Conservation (phyloP, 257 asterid species). For the Ilex aquifolium region DNA sequence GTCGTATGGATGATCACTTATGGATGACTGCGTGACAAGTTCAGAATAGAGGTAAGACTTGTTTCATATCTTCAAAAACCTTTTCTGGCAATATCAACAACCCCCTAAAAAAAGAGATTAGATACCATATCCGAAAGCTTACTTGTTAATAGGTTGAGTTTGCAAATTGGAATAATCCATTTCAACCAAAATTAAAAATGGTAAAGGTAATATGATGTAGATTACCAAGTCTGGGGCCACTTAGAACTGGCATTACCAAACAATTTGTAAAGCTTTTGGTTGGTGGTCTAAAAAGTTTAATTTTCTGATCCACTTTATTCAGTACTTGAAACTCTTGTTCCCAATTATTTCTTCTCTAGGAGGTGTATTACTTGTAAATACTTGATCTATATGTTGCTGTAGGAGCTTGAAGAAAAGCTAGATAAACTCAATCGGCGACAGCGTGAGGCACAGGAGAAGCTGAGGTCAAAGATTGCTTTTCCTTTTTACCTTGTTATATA, state of each 20-base stretch:
- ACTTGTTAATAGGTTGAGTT: neutral
- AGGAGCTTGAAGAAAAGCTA: constrained; percentile 53
- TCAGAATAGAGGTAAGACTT: constrained; percentile 55
- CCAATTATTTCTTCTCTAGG: too few relatives aligned
- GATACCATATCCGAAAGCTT: neutral
- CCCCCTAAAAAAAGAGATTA: too few relatives aligned
- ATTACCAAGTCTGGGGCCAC: too few relatives aligned
- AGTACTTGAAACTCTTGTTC: too few relatives aligned
- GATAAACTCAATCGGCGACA: constrained; percentile 39
- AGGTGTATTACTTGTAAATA: neutral
- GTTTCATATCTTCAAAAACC: neutral
- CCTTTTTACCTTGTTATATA: neutral
- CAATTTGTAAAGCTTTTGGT: too few relatives aligned
- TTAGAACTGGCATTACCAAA: too few relatives aligned
- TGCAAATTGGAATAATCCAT: neutral
- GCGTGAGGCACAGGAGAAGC: constrained; percentile 36
- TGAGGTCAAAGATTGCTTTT: constrained; percentile 33
- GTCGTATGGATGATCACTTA: constrained; percentile 12
- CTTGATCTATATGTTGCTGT: constrained; percentile 3
- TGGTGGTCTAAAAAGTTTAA: too few relatives aligned
- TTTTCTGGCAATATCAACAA: neutral
- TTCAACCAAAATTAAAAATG: neutral
- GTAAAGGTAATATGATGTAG: too few relatives aligned
- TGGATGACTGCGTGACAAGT: constrained; percentile 15
- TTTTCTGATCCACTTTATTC: too few relatives aligned